These are phyloP conservation scores for Suillus clintonianus DNA, from an alignment of 768 basidiomycete species.

Conservation along the genomic window DNA sequence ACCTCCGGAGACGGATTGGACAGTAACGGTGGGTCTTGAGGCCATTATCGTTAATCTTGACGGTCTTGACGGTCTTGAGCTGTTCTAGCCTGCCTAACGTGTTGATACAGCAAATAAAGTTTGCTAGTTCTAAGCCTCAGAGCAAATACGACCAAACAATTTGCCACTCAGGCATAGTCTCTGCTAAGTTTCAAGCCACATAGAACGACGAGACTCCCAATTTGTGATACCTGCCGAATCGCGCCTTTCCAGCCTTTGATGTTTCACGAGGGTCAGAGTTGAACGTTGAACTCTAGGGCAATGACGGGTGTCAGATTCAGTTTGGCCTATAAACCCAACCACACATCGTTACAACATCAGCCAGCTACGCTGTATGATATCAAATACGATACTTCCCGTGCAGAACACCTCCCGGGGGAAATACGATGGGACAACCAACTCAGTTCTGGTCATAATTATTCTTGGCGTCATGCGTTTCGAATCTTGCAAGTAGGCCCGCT, in stretches of 20 bases:
- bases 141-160: constrained; percentile 16
- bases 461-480: not conserved
- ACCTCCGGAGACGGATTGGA: constrained; percentile 80
- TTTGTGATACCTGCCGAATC: no score
- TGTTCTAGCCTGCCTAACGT: not conserved
- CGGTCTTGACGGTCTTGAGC: constrained; percentile 40
- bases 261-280: not conserved
- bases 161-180: no score
- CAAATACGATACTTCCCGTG: not conserved
- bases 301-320: not conserved
- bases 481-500: not conserved
- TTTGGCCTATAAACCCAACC: not conserved
- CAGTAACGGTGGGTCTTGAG: constrained; percentile 88
- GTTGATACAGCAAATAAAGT: constrained; percentile 22
- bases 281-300: not conserved
- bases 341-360: not conserved
- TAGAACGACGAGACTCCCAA: no score
- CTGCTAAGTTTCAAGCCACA: no score
- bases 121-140: constrained; percentile 31
- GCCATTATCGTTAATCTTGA: constrained; percentile 65
- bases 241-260: not conserved
- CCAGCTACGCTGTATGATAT: not conserved
- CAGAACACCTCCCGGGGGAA: not conserved
- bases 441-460: not conserved
- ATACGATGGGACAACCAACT: not conserved